A percentile compares a stretch with the other conserved stretches of the same genome.
phyloP scores from a whole-genome alignment of 2,329 filamentous ascomycete species.

The Xylaria sp. region DNA sequence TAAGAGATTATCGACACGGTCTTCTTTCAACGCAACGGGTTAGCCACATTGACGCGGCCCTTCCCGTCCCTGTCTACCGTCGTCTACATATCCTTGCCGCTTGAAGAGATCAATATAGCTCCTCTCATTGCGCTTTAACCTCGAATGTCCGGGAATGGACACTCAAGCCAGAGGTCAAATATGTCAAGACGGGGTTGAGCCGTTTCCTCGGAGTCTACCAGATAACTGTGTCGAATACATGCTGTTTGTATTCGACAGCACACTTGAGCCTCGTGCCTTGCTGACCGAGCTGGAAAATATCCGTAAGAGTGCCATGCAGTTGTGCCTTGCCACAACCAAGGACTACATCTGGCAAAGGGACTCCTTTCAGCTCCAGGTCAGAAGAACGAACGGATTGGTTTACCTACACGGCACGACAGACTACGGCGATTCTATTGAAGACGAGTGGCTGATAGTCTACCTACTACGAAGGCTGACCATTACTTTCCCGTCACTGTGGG shows the following conservation, averaged over 20 bases:
- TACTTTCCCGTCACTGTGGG: slow-evolving; percentile 79
- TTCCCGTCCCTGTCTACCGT: not conserved
- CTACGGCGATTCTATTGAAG: slow-evolving; percentile 93
- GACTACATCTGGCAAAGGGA: slow-evolving; percentile 98
- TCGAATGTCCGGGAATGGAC: slow-evolving; percentile 37
- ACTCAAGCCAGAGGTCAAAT: slow-evolving; percentile 43
- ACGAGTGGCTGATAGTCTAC: slow-evolving; percentile 97
- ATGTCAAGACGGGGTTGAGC: slow-evolving; percentile 48
- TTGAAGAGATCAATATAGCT: not conserved
- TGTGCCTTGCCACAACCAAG: slow-evolving; percentile 74
- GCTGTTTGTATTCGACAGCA: slow-evolving; percentile 74
- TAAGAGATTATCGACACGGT: not conserved
- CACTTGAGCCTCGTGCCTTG: slow-evolving; percentile 65
- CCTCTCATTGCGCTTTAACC: slow-evolving; percentile 2
- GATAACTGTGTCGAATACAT: slow-evolving; percentile 91
- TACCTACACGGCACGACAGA: slow-evolving; percentile 82
- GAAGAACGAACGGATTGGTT: slow-evolving; percentile 64
- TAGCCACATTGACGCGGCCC: not conserved
- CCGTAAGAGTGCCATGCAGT: slow-evolving; percentile 72
- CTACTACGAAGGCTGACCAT: slow-evolving; percentile 84
- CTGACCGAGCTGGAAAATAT: slow-evolving; percentile 76
- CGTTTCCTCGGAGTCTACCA: slow-evolving; percentile 62
- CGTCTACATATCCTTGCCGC: not conserved
- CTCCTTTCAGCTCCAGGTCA: slow-evolving; percentile 75
- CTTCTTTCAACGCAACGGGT: not conserved